Base-by-base conservation (phyloP, 345 rosid genomes). In the Crucihimalaya himalaica region DNA sequence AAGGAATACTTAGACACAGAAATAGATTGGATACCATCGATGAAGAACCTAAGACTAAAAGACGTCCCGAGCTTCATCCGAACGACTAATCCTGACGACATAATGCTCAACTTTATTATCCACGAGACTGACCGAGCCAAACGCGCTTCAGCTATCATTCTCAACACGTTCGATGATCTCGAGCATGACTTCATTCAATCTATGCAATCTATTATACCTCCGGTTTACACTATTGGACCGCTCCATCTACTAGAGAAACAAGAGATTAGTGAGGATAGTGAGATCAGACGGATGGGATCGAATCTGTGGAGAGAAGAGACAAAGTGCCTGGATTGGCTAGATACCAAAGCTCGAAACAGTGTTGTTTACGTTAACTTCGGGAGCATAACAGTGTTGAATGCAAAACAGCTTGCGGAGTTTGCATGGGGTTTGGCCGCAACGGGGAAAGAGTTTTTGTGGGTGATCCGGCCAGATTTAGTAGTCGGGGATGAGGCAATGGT, bases 351-450 rank as follows among this genome's bases (percentile, higher is more conserved):
- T 14, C 76, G 70, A 15, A 71, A 75, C 73, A 85, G 88, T 3
- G 87, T 87, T 2, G 79, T 87, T 12, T 85, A 84, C 37, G 88
- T 85, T 4, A 87, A 85, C 60, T 87, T 87, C 1, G 91, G 91
- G 8, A 85, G 89, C 75, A 81, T 87, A 62, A 74, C 89, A 0
- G 82, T 85, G 4, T 78, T 87, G 82, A 74, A 81, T 1, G 27
- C 78, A 0, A 28, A 73, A 35, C 89, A 87, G 46, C 42, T 83
- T 27, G 39, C 27, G 16, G 91, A 87, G 77, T 82, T 85, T 11
- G 86, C 91, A 5, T 85, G 89, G 91, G 89, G 89, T 12, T 74
- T 87, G 5, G 91, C 89, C 0, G 81, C 79, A 15, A 87, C 87
- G 46, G 77, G 75, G 11, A 79, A 82, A 18, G 46, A 78, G 0